Evolutionary conservation across 495 filamentous ascomycete species (phyloP).

Genomic region (Trichoderma parareesei): DNA sequence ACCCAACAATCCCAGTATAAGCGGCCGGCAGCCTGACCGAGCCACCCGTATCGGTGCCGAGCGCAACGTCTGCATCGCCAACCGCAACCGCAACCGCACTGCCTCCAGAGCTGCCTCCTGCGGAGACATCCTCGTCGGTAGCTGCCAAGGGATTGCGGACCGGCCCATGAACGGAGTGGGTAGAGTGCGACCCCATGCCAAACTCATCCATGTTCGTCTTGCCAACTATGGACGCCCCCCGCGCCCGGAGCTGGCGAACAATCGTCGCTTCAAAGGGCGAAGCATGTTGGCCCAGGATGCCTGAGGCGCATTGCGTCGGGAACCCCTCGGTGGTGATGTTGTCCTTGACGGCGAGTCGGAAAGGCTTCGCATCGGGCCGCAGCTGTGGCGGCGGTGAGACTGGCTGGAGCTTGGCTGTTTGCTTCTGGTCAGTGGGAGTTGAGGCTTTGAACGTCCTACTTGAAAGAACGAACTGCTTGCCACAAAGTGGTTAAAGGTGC

Average conservation of each 20-base stretch:
- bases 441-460: not conserved
- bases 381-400: not conserved
- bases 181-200: conserved; percentile 92
- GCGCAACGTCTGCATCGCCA: conserved; percentile 61
- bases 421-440: not conserved
- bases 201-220: conserved; percentile 97
- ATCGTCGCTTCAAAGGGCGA: conserved; percentile 85
- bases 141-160: conserved; percentile 41
- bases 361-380: conserved; percentile 10
- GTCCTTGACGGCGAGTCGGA: conserved; percentile 70
- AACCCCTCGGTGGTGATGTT: conserved; percentile 70
- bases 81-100: conserved; percentile 79
- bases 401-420: not conserved
- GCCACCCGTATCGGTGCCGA: conserved; percentile 94
- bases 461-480: not conserved
- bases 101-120: conserved; percentile 89
- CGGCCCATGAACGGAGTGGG: conserved; percentile 61
- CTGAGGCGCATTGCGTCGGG: conserved; percentile 75
- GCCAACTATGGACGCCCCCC: conserved; percentile 58
- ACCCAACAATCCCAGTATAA: conserved; percentile 79
- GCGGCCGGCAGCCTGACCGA: conserved; percentile 88
- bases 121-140: conserved; percentile 43
- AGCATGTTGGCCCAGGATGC: conserved; percentile 57
- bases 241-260: conserved; percentile 51
- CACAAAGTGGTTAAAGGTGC: conserved; percentile 12